Evolutionary conservation across 2,329 filamentous ascomycete species (phyloP), one percentile per base, ranked within the genome.

Genomic region (Trichoderma sp.): DNA sequence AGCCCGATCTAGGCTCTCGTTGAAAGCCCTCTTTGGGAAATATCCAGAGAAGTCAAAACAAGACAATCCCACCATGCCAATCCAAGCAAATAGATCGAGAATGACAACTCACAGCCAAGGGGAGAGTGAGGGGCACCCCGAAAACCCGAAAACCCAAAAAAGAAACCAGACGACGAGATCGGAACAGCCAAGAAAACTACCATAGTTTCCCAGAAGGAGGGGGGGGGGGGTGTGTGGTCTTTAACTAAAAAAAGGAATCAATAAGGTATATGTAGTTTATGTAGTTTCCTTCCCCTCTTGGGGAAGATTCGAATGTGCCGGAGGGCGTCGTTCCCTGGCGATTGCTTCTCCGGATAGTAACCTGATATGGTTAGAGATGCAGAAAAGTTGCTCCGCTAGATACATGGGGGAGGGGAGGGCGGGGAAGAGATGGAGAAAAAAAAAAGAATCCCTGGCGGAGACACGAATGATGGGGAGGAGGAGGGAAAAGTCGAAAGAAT

Each of bases 11-110:
- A 22, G 10, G 17, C 57, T 19, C 15, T 10, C 35, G 9, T 17
- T 29, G 50, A 35, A 12, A 29, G 5, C 48, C 48, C 13, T 29
- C 12, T 32, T 54, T 42, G 35, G 48, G n/a, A 34, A 45, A 54
- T 45, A 25, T 6, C 29, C 19, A 65, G 52, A 65, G 52, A 65
- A 54, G 22, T n/a, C 25, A 25, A 15, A n/a, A n/a, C n/a, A n/a
- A 25, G 29, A 3, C 27, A n/a, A 8, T 27, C 13, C 52, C 37
- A 34, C 63, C 27, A 52, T 60, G 34, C 64, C 56, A 35, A 42
- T 61, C 48, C 45, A 60, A 60, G 64, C 45, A 53, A 67, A 13
- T 67, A 54, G 17, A 61, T 61, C 32, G 64, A 67, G 56, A 60
- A 65, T 57, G 52, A 35, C 37, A 45, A 19, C 13, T n/a, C 35